Evolutionary conservation across 805 yeast genomes (phyloP).

Genomic region (Ogataea ramenticola): DNA sequence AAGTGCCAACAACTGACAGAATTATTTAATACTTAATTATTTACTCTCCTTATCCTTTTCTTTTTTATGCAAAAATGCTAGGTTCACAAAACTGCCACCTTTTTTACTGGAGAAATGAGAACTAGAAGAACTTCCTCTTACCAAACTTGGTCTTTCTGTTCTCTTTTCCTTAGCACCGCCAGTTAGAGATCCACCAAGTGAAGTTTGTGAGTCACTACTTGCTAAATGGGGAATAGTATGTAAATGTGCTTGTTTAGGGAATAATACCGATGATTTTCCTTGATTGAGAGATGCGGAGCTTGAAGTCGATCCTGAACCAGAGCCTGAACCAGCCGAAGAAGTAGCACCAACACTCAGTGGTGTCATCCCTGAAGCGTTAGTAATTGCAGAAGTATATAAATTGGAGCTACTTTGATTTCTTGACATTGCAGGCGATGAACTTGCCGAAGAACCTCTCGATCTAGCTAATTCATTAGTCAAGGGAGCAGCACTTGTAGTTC

Average conservation of each 20-base stretch:
- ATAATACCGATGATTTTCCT: neutral
- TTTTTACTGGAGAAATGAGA: constrained; percentile 13
- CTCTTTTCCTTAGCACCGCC: constrained; percentile 1
- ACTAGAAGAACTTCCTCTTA: constrained; percentile 12
- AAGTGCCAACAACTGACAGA: no score
- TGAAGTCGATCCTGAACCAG: neutral
- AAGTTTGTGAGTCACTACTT: neutral
- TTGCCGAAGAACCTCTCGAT: constrained; percentile 24
- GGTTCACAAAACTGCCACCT: constrained; percentile 17
- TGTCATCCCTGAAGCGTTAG: neutral
- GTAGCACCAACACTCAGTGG: constrained; percentile 4
- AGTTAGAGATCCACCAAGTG: neutral
- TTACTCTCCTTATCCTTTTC: neutral
- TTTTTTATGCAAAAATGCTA: constrained; percentile 15
- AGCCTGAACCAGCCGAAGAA: constrained; percentile 1
- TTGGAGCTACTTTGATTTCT: constrained; percentile 30
- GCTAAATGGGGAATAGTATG: neutral
- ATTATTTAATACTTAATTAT: no score
- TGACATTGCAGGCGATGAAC: constrained; percentile 34
- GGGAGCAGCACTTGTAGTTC: no score
- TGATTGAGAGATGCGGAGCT: no score
- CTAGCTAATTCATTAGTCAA: constrained; percentile 20
- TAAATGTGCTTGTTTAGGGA: neutral
- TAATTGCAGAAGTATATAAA: constrained; percentile 3
- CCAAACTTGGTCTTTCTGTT: constrained; percentile 12